Base-by-base conservation (phyloP, 2,329 filamentous ascomycete species). In the Colletotrichum sp. region DNA sequence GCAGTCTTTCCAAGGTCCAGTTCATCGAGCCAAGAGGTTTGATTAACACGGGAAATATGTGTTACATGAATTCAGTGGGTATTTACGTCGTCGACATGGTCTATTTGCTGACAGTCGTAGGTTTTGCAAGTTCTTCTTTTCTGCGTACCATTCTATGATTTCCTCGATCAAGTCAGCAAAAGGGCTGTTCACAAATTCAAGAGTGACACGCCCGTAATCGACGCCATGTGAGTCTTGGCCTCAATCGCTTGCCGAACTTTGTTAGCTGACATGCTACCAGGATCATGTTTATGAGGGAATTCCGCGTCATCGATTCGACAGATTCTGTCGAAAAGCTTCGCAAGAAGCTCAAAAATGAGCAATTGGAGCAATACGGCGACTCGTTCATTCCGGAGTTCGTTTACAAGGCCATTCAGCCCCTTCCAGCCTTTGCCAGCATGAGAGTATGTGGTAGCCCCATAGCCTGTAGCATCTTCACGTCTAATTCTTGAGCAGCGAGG, bases 61-160 rank as follows among this genome's bases (percentile, higher is more conserved):
- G 97, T 86, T 99, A 99, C 86, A 98, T 99, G 97, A 99, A 98
- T 88, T 98, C 97, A 78, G 96, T 98, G 90, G 87, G 95, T 87
- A 12, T 15, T 16, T 7, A 28, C 28, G 19, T 3, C 27, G 8
- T 4, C 13, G 13, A 27, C 7, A 27, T 65, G 11, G 63, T 19
- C 8, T n/a, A 30, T 8, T 12, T 48, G 22, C 71, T 30, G 52
- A 68, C 36, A 34, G 64, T 22, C 11, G 27, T 79, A 98, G 96
- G 93, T 98, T 84, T 90, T 99, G 79, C 97, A 99, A 93, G 94
- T 98, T 82, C 91, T 99, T 81, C 91, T 98, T 79, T 98, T 96
- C 83, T 98, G 96, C 85, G 90, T 93, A 80, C 97, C 97, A 8
- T 99, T 99, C 83, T 98, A 98, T 85, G 93, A 96, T 82, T 98